Evolutionary conservation across 768 basidiomycete species (phyloP), one percentile per base, ranked within the genome.

Genomic region (Auriscalpium vulgare): DNA sequence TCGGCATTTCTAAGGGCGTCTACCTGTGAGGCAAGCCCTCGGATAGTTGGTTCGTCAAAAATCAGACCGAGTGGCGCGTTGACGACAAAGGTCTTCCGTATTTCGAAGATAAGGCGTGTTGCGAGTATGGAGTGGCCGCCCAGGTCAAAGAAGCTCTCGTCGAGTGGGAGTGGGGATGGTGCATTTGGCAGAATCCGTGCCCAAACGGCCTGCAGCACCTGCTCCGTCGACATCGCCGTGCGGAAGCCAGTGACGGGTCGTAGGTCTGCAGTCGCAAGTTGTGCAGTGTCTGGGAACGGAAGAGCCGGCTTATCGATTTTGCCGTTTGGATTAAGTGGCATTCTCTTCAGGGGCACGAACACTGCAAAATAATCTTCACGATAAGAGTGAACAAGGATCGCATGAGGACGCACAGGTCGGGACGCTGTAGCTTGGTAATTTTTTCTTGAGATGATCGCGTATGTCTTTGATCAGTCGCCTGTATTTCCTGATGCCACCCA

Each of bases 111-210:
- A 58, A 98, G 83, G 23, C 95, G 87, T 2, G 97, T 99, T 0
- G 97, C 97, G 47, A 99, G 82, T 65, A 99, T 97, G 14, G 97
- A 98, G 72, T 99, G 97, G 8, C 97, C 97, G 49, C 97, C 97
- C 45, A 98, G 80, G 68, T 99, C 95, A 73, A 97, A 98, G 81
- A 99, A 99, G 68, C 83, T 91, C 65, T 98, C 95, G 67, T 97
- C 88, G 10, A 88, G 68, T 5, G 93, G 88, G 48, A 99, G 83
- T 1, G 85, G 80, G 8, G 80, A 75, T 0, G 91, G 85, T 6
- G 90, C 77, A 52, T 83, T 85, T 17, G 92, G 90, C 14, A 99
- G 79, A 46, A 98, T 80, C 51, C 68, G 75, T 1, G 82, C 68
- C 95, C 95, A 99, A 63, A 99, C 85, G n/a, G 75, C 76, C 61